phyloP scores from a whole-genome alignment of 352 stramenopile genomes.

The Globisporangium orthogonon region DNA sequence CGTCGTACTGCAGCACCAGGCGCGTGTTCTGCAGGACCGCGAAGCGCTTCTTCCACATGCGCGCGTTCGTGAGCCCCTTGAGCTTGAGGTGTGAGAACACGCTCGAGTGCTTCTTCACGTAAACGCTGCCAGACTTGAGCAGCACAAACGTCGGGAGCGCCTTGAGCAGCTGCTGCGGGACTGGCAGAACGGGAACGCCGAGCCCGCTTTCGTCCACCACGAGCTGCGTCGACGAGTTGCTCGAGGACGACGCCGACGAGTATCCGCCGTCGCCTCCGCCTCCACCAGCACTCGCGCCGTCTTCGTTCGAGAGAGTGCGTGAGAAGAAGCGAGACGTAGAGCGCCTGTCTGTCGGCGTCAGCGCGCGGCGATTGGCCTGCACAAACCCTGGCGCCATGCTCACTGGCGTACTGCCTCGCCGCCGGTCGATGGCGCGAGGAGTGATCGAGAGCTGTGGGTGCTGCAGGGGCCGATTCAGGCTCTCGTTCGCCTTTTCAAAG shows the following conservation, averaged over 20 bases:
- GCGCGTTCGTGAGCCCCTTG: conserved; percentile 40
- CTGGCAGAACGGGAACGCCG: not conserved
- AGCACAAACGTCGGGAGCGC: conserved; percentile 34
- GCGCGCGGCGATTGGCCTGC: conserved; percentile 2
- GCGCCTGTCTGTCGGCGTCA: conserved; percentile 11
- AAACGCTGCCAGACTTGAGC: conserved; percentile 58
- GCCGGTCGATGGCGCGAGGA: conserved; percentile 2
- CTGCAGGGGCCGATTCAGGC: conserved; percentile 21
- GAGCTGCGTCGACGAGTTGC: conserved; percentile 9
- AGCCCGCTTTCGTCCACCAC: conserved; percentile 2
- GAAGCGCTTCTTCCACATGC: conserved; percentile 82
- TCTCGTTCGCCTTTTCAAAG: conserved; percentile 70
- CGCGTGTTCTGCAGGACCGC: conserved; percentile 63
- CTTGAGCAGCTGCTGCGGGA: conserved; percentile 10
- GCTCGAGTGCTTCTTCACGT: conserved; percentile 79
- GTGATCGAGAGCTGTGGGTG: conserved; percentile 26
- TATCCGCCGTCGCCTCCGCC: not conserved
- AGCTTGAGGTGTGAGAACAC: conserved; percentile 74
- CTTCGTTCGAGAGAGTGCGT: conserved; percentile 4
- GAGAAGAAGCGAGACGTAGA: not conserved
- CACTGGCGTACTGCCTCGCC: conserved; percentile 16
- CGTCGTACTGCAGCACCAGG: conserved; percentile 69
- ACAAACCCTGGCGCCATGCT: not conserved
- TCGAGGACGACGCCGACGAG: conserved; percentile 1
- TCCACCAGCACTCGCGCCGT: not conserved